phyloP scores from a whole-genome alignment of 768 basidiomycete species.

The Hebeloma cylindrosporum region DNA sequence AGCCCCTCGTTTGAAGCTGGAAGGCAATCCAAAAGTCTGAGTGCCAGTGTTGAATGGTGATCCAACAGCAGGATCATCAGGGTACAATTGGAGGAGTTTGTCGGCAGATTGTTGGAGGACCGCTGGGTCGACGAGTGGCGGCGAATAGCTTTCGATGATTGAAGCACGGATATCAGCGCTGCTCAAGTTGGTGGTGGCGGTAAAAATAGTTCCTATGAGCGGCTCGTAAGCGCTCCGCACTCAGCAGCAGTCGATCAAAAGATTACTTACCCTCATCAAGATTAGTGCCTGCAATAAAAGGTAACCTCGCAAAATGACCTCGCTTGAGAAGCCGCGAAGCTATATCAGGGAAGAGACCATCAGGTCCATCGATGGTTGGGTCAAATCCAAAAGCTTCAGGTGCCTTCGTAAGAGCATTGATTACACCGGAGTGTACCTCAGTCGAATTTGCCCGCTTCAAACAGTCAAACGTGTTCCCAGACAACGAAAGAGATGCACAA shows the following conservation, averaged over 20 bases:
- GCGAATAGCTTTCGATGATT: conserved; percentile 29
- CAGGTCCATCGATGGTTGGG: conserved; percentile 43
- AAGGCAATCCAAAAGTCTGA: conserved; percentile 40
- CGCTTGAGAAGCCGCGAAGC: conserved; percentile 33
- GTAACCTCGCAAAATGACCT: conserved; percentile 33
- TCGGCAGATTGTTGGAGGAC: conserved; percentile 23
- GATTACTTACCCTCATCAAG: conserved; percentile 45
- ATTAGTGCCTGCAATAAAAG: conserved; percentile 46
- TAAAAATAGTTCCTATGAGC: conserved; percentile 36
- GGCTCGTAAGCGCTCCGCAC: background rate
- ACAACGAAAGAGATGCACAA: conserved; percentile 27
- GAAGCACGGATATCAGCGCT: conserved; percentile 24
- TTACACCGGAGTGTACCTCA: conserved; percentile 24
- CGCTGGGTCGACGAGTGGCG: conserved; percentile 25
- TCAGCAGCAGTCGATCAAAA: background rate
- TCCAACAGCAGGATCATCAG: conserved; percentile 40
- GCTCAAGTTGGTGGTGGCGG: conserved; percentile 23
- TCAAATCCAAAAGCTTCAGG: conserved; percentile 28
- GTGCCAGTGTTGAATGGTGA: conserved; percentile 48
- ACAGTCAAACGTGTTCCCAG: conserved; percentile 37
- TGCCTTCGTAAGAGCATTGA: conserved; percentile 14
- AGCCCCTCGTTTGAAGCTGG: conserved; percentile 32
- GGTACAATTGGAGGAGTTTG: conserved; percentile 38
- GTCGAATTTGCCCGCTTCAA: conserved; percentile 22
- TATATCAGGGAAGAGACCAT: conserved; percentile 38